Evolutionary conservation across 2,329 filamentous ascomycete genomes (phyloP).

Genomic region (Emergomyces orientalis): DNA sequence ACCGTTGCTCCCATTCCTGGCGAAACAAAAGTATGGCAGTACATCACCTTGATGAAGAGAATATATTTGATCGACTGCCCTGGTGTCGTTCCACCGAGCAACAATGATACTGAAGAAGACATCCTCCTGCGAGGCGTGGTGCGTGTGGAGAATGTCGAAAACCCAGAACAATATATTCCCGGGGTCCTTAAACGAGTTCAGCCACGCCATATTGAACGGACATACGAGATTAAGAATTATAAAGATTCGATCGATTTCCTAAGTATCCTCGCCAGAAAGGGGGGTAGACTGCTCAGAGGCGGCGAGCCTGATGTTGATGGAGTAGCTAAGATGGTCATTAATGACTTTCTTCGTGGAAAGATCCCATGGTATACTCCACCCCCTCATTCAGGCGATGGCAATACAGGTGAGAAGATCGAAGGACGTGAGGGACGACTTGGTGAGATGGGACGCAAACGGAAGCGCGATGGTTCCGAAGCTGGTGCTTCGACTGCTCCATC

Average conservation of each 20-base stretch:
- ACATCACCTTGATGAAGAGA: conserved; percentile 88
- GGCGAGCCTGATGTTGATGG: conserved; percentile 94
- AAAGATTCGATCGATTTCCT: conserved; percentile 71
- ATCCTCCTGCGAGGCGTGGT: conserved; percentile 86
- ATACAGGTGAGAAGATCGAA: conserved; percentile 45
- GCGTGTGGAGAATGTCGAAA: conserved; percentile 88
- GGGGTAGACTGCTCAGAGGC: conserved; percentile 74
- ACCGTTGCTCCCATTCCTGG: conserved; percentile 89
- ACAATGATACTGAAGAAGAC: conserved; percentile 73
- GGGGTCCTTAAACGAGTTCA: conserved; percentile 74
- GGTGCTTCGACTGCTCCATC: conserved; percentile 26
- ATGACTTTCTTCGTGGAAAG: conserved; percentile 90
- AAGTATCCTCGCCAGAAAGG: conserved; percentile 76
- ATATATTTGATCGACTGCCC: conserved; percentile 96
- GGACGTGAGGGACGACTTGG: conserved; percentile 70
- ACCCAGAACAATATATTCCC: conserved; percentile 91
- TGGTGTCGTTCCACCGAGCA: conserved; percentile 85
- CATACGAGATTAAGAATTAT: conserved; percentile 79
- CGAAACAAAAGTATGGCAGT: conserved; percentile 97
- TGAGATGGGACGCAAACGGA: conserved; percentile 73
- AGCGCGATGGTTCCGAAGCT: conserved; percentile 49
- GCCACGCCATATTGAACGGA: conserved; percentile 78
- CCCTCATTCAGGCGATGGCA: conserved; percentile 48
- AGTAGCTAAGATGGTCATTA: conserved; percentile 92
- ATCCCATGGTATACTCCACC: conserved; percentile 92